phyloP scores from a whole-genome alignment of 2,329 filamentous ascomycete species.

The Colletotrichum musicola region DNA sequence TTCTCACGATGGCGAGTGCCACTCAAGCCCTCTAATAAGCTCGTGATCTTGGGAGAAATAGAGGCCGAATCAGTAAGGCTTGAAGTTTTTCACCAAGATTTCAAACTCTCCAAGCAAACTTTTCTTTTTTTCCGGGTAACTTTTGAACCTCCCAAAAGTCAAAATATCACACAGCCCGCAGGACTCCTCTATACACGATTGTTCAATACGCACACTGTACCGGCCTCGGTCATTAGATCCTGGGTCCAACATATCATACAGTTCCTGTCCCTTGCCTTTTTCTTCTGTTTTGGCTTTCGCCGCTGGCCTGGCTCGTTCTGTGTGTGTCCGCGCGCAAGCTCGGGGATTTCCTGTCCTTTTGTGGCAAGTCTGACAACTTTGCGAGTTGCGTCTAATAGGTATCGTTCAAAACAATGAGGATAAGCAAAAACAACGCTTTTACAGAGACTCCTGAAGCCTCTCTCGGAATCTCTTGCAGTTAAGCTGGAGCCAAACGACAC shows the following conservation, averaged over 20 bases:
- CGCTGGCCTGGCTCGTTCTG: neutral
- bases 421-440: neutral
- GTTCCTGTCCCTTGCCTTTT: neutral
- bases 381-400: neutral
- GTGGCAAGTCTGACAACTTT: neutral
- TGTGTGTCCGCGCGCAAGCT: neutral
- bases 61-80: too few species aligned
- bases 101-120: too few species aligned
- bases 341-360: neutral
- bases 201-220: too few species aligned
- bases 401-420: neutral
- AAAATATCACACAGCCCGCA: too few species aligned
- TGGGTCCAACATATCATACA: neutral
- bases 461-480: constrained; percentile 12
- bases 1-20: too few species aligned
- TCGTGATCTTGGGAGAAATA: too few species aligned
- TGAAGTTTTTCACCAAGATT: too few species aligned
- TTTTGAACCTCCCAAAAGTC: too few species aligned
- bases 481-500: constrained; percentile 21
- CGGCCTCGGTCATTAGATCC: too few species aligned
- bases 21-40: too few species aligned
- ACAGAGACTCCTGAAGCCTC: constrained; percentile 5
- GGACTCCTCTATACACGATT: too few species aligned
- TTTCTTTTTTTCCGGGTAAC: too few species aligned
- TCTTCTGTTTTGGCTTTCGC: neutral